Evolutionary conservation across 352 stramenopile genomes (phyloP).

Genomic region (Phytophthora aleatoria): DNA sequence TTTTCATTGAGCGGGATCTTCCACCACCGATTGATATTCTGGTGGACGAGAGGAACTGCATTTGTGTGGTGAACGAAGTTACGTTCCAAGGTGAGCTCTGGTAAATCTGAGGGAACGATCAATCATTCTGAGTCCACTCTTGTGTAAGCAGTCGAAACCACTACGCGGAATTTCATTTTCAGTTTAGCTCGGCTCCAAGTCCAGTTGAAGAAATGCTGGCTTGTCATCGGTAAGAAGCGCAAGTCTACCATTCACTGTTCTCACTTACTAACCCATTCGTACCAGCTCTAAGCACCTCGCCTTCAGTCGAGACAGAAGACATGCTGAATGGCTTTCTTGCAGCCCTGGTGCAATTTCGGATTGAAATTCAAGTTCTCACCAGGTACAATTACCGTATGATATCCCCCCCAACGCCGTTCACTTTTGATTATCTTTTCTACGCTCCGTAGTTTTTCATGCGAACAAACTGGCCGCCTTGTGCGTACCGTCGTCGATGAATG

Average conservation of each 20-base stretch:
- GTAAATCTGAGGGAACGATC: background rate
- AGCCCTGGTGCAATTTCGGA: slow-evolving; percentile 65
- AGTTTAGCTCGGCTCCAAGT: slow-evolving; percentile 61
- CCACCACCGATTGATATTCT: slow-evolving; percentile 56
- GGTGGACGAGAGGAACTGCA: slow-evolving; percentile 70
- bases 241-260: background rate
- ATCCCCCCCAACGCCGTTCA: background rate
- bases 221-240: slow-evolving; percentile 57
- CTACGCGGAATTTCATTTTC: slow-evolving; percentile 61
- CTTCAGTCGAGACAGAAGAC: slow-evolving; percentile 14
- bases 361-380: slow-evolving; percentile 52
- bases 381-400: slow-evolving; percentile 30
- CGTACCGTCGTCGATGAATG: slow-evolving; percentile 59
- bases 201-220: slow-evolving; percentile 63
- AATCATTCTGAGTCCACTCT: slow-evolving; percentile 1
- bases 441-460: slow-evolving; percentile 29
- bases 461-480: slow-evolving; percentile 48
- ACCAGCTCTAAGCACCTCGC: background rate
- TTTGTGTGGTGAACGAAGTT: slow-evolving; percentile 43
- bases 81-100: slow-evolving; percentile 48
- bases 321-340: slow-evolving; percentile 49
- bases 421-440: background rate
- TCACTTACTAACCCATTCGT: background rate
- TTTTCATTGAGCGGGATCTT: slow-evolving; percentile 68
- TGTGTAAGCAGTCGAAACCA: slow-evolving; percentile 35